phyloP scores from a whole-genome alignment of 73 alveolate species.

The Tetrahymena borealis region DNA sequence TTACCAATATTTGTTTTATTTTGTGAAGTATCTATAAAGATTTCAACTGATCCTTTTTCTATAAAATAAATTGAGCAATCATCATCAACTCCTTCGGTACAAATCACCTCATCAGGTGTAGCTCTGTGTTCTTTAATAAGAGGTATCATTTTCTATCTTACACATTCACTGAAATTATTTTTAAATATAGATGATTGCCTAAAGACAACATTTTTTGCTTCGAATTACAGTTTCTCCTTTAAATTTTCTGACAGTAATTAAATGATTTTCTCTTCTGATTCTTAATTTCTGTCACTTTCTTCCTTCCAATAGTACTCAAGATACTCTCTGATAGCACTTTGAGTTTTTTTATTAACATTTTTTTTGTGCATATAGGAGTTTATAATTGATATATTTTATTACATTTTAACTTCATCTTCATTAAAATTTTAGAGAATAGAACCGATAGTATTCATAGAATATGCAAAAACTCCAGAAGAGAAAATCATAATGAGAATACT shows the following conservation, averaged over 20 bases:
- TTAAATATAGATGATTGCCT: neutral
- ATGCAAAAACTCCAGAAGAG: slow-evolving; percentile 47
- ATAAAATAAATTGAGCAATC: neutral
- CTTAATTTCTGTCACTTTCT: neutral
- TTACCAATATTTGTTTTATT: too few species aligned
- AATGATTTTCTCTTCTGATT: neutral
- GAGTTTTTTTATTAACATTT: neutral
- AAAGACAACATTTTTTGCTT: neutral
- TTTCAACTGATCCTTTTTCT: neutral
- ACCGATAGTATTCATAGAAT: slow-evolving; percentile 3
- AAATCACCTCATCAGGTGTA: neutral
- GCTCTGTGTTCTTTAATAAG: neutral
- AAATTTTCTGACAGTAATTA: neutral
- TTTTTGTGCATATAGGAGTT: neutral
- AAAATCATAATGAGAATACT: slow-evolving; percentile 52
- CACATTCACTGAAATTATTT: neutral
- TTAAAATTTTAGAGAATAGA: neutral
- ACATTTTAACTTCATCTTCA: neutral
- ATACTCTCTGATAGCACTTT: neutral
- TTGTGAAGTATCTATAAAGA: neutral
- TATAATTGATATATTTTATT: neutral
- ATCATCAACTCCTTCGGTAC: neutral
- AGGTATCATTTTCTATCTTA: neutral
- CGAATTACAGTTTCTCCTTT: neutral
- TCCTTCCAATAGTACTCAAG: neutral